Conservation (phyloP, 148 eudicot species). For the Fagopyrum homotropicum region DNA sequence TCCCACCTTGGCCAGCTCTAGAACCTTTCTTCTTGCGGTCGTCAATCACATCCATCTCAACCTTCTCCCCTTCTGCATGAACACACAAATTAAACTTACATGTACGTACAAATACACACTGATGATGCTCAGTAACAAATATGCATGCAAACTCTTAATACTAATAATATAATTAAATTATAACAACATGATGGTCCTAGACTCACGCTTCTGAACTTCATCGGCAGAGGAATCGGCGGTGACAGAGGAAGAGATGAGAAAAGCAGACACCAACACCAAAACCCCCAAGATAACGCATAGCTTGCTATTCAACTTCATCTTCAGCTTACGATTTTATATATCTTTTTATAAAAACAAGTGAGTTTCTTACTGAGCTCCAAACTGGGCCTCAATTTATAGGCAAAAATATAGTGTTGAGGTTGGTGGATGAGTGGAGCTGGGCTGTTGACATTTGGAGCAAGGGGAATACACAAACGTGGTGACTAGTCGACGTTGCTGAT, state of each 20-base stretch:
- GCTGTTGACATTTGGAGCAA: not conserved
- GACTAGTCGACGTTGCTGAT: not conserved
- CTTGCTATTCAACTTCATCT: not conserved
- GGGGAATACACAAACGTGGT: not conserved
- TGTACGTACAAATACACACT: too few relatives aligned
- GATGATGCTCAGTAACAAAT: too few relatives aligned
- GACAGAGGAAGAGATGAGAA: not conserved
- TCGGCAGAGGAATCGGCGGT: not conserved
- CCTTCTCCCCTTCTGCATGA: not conserved
- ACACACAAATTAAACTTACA: too few relatives aligned
- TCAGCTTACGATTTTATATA: not conserved
- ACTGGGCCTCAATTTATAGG: not conserved
- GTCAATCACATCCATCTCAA: not conserved
- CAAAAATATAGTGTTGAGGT: not conserved
- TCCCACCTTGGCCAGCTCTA: not conserved
- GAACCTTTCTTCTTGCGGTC: not conserved
- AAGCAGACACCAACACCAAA: not conserved
- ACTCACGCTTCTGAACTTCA: not conserved
- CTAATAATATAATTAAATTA: too few relatives aligned
- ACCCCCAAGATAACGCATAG: not conserved
- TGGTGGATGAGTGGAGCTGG: not conserved
- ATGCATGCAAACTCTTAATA: too few relatives aligned
- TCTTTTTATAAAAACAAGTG: not conserved
- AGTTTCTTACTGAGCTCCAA: not conserved
- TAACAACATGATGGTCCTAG: not conserved